Percentiles rank a stretch among this genome's conserved stretches.
phyloP scores from a whole-genome alignment of 371 early-diverging fungal species.

The Mortierella sp. region DNA sequence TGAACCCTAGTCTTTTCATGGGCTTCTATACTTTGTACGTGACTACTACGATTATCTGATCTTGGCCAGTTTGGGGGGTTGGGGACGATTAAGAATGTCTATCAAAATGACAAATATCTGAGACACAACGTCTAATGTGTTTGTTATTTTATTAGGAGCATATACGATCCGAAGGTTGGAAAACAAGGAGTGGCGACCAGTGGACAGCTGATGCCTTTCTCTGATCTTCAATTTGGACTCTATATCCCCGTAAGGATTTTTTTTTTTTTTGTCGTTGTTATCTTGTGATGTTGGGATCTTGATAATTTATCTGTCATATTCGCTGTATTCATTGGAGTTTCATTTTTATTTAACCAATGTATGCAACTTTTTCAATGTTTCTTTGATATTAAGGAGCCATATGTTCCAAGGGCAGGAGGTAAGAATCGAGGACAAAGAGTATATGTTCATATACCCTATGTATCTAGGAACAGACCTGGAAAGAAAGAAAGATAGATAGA shows the following conservation, averaged over 20 bases:
- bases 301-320: too few relatives aligned
- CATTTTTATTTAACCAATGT: not conserved
- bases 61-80: too few relatives aligned
- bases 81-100: too few relatives aligned
- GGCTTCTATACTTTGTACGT: constrained; percentile 54
- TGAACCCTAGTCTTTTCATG: constrained; percentile 27
- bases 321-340: too few relatives aligned
- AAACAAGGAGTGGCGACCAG: constrained; percentile 11
- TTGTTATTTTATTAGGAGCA: constrained; percentile 6
- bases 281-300: not conserved
- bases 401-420: constrained; percentile 50
- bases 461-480: too few relatives aligned
- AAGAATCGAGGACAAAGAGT: not conserved
- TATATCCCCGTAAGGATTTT: not conserved
- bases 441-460: too few relatives aligned
- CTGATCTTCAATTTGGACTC: constrained; percentile 32
- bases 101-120: not conserved
- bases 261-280: not conserved
- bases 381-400: constrained; percentile 33
- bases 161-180: constrained; percentile 16
- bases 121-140: not conserved
- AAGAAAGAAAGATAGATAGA: not conserved
- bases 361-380: not conserved
- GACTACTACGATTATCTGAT: not conserved
- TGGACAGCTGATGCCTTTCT: constrained; percentile 20